Base-by-base conservation (phyloP, 768 basidiomycete genomes). In the Nidularia pulvinata region DNA sequence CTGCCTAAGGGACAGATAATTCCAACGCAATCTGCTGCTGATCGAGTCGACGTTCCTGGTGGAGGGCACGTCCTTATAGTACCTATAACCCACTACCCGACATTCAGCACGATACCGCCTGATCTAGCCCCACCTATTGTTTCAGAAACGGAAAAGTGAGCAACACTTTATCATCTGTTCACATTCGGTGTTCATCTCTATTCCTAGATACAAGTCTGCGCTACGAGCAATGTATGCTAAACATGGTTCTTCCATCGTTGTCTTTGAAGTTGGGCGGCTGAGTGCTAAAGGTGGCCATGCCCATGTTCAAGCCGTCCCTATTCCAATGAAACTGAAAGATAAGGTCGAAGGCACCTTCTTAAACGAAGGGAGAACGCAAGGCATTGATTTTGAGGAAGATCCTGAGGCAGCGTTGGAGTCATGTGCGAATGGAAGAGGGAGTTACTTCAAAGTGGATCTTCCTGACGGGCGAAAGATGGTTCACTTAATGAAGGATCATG, bases 11-110 rank as follows among this genome's bases (percentile, higher is more conserved):
- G 97, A 2, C 94, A 96, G 67, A 87, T 98, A 43, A 81, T 93
- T 44, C 91, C 92, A 14, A 95, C 94, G 5, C 85, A 86, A 45
- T 78, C 82, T 30, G 68, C 76, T 2, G 69, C 73, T 14, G 74
- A 78, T 39, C 70, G 75, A 59, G 69, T 69, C 10, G 63, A 69
- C 58, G 88, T 98, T 19, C 97, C 97, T 1, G 97, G 97, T 16
- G 97, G 97, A 19, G 97, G 97, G 0, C 97, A 99, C 66, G 88
- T 96, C 36, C 81, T 99, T 37, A 89, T 98, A 52, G 88, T 98
- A 30, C 93, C 93, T 11, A 93, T 99, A 63, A 85, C 91, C 0
- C 97, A 99, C 69, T 93, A 92, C 63, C 92, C 92, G 6, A 97
- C 96, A 0, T 87, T 89, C 50, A 80, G 82, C 22, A 84, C 91